Conservation (phyloP, 345 rosid species). For the Linum usitatissimum region DNA sequence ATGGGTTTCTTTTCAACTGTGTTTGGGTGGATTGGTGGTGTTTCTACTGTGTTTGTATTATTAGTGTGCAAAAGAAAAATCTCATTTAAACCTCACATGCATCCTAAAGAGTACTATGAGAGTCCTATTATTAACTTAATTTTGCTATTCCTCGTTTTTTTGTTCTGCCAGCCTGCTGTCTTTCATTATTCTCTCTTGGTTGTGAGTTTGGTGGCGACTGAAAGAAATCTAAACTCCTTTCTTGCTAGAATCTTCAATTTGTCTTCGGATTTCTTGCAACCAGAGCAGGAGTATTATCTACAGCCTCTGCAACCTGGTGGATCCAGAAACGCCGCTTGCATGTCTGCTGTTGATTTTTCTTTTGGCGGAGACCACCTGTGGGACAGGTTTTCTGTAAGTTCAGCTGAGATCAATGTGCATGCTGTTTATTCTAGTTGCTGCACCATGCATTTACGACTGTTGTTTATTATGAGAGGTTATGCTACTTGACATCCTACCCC, state of each 20-base stretch:
- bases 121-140: too few species aligned
- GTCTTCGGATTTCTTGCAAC: constrained; percentile 58
- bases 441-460: neutral
- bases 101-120: neutral
- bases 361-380: constrained; percentile 93
- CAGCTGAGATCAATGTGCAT: constrained; percentile 4
- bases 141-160: neutral
- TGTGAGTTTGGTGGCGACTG: neutral
- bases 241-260: constrained; percentile 64
- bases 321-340: constrained; percentile 62
- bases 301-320: constrained; percentile 84
- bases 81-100: too few species aligned
- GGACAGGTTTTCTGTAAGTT: constrained; percentile 91
- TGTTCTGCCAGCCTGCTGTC: neutral
- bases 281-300: constrained; percentile 90
- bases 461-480: neutral
- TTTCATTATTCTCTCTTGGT: neutral
- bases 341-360: constrained; percentile 73
- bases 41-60: neutral
- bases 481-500: neutral
- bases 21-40: neutral
- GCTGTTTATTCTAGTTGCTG: neutral
- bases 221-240: constrained; percentile 1
- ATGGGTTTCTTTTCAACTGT: neutral
- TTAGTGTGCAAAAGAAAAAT: too few species aligned